A percentile compares a stretch with the other conserved stretches of the same genome.
Conservation (phyloP, 495 filamentous ascomycete genomes). For the Hypoxylon trugodes region DNA sequence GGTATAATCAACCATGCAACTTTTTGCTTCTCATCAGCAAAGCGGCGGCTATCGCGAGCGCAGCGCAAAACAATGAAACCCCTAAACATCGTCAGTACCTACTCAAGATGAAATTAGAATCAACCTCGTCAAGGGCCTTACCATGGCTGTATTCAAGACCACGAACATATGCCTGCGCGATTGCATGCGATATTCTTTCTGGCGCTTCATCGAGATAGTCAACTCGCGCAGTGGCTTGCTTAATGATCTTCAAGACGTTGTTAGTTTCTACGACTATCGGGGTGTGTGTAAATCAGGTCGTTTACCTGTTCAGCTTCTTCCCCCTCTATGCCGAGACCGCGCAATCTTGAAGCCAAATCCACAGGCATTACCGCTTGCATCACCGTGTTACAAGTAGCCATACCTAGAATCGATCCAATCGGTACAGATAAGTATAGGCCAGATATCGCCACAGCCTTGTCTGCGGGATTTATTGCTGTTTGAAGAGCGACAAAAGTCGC, state of each 20-base stretch:
- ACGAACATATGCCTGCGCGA: conserved; percentile 48
- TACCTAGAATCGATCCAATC: conserved; percentile 61
- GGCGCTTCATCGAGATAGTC: conserved; percentile 60
- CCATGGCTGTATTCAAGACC: conserved; percentile 50
- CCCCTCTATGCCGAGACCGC: conserved; percentile 33
- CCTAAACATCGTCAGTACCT: conserved; percentile 10
- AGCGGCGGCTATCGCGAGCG: conserved; percentile 18
- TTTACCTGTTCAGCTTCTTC: conserved; percentile 40
- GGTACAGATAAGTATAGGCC: conserved; percentile 62
- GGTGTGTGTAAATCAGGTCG: background rate
- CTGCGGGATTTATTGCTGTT: conserved; percentile 56
- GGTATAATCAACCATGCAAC: conserved; percentile 5
- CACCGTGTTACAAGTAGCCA: conserved; percentile 59
- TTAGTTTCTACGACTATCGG: background rate
- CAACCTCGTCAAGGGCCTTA: background rate
- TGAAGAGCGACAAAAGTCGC: conserved; percentile 67
- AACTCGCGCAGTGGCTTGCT: conserved; percentile 53
- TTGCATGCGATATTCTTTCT: conserved; percentile 41
- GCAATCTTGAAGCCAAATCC: conserved; percentile 35
- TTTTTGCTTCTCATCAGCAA: conserved; percentile 13
- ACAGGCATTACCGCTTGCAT: conserved; percentile 42
- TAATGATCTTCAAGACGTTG: conserved; percentile 43
- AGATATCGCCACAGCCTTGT: conserved; percentile 64
- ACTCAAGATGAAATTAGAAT: background rate
- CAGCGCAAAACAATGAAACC: conserved; percentile 24